Percentiles rank a stretch among this genome's conserved stretches.
phyloP scores from a whole-genome alignment of 176 grass and related monocot species.

The Avena sativa region DNA sequence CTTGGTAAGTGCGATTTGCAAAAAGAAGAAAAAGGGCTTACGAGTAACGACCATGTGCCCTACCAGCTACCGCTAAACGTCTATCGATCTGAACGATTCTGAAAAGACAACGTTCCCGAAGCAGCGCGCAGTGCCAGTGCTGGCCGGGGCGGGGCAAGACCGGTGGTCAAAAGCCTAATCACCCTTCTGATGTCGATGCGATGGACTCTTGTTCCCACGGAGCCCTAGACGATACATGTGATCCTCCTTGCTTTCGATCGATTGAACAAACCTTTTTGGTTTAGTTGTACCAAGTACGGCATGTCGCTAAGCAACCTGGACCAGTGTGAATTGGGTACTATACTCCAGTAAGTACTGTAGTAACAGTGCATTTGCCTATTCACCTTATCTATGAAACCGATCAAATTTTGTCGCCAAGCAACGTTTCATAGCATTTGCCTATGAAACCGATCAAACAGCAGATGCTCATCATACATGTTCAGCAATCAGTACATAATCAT shows the following conservation, averaged over 20 bases:
- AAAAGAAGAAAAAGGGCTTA: too few species aligned
- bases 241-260: conserved; percentile 35
- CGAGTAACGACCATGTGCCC: neutral
- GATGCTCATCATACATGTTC: neutral
- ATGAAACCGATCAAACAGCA: too few species aligned
- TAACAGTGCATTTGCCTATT: neutral
- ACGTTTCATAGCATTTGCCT: neutral
- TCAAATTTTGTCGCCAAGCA: too few species aligned
- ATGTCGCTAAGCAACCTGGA: neutral
- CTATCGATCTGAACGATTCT: neutral
- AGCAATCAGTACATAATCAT: conserved; percentile 28
- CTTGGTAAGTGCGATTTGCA: too few species aligned
- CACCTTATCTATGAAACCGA: too few species aligned
- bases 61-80: neutral
- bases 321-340: neutral
- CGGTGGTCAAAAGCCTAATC: conserved; percentile 48
- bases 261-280: conserved; percentile 12
- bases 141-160: neutral
- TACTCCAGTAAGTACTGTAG: neutral
- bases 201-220: neutral
- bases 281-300: neutral
- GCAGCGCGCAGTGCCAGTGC: neutral
- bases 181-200: neutral
- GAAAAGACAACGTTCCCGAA: conserved; percentile 16
- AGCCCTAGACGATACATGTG: conserved; percentile 47